A percentile compares a stretch with the other conserved stretches of the same genome.
phyloP scores from a whole-genome alignment of 1,284 basidiomycete genomes.

The Ceratobasidium theobromae region DNA sequence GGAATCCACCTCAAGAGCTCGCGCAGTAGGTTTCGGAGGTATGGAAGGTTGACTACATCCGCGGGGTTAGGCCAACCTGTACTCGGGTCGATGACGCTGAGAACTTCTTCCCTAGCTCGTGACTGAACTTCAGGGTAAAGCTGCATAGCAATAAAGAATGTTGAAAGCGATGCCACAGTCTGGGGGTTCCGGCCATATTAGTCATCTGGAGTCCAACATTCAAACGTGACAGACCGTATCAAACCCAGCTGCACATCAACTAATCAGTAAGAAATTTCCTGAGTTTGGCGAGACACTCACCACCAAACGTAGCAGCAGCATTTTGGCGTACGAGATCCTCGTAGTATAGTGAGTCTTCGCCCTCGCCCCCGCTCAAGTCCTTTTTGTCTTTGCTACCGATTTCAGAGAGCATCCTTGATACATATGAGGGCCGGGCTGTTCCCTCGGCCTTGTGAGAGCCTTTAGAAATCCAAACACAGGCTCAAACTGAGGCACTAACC shows the following conservation, averaged over 20 bases:
- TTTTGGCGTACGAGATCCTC: not conserved
- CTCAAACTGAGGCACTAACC: not conserved
- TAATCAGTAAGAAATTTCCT: too few species aligned
- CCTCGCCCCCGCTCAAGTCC: not conserved
- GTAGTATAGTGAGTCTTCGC: not conserved
- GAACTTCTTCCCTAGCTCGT: constrained; percentile 25
- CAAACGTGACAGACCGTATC: too few species aligned
- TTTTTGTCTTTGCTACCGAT: not conserved
- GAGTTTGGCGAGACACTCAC: not conserved
- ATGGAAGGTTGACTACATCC: not conserved
- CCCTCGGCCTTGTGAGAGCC: constrained; percentile 1
- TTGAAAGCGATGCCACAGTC: not conserved
- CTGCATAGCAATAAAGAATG: constrained; percentile 23
- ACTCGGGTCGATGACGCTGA: constrained; percentile 3
- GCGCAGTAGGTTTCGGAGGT: constrained; percentile 8
- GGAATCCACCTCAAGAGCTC: constrained; percentile 19
- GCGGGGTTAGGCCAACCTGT: not conserved
- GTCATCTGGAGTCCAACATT: too few species aligned
- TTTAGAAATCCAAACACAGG: not conserved
- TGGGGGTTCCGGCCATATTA: too few species aligned
- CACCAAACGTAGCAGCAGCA: constrained; percentile 12
- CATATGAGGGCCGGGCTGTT: constrained; percentile 13
- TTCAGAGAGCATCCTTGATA: constrained; percentile 11
- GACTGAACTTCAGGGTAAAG: constrained; percentile 14
- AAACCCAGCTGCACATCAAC: not conserved